phyloP scores from a whole-genome alignment of 108 stramenopile species.

The Cyclotella sp. region DNA sequence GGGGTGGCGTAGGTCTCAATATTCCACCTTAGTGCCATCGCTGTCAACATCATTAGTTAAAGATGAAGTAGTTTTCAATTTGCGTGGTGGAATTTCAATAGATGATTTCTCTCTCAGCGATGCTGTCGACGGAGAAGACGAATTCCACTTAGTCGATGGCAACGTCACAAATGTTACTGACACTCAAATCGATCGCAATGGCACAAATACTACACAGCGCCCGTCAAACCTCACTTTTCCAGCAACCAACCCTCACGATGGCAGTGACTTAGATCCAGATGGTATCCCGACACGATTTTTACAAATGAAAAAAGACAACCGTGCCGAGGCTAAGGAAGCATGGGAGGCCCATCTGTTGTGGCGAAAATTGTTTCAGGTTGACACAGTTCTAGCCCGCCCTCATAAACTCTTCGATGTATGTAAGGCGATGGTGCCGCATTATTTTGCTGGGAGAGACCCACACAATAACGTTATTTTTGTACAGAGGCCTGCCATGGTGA shows the following conservation, averaged over 20 bases:
- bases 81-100: slow-evolving; percentile 34
- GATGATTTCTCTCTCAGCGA: slow-evolving; percentile 1
- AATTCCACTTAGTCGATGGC: neutral
- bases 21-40: slow-evolving; percentile 4
- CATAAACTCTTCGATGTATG: slow-evolving; percentile 74
- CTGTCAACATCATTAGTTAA: too few relatives aligned
- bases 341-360: slow-evolving; percentile 61
- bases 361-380: slow-evolving; percentile 62
- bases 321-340: slow-evolving; percentile 61
- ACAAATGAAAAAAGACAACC: slow-evolving; percentile 67
- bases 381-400: slow-evolving; percentile 64
- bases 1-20: slow-evolving; percentile 19
- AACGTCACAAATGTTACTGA: neutral
- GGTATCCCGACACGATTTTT: slow-evolving; percentile 75
- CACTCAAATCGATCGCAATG: neutral
- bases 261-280: slow-evolving; percentile 69
- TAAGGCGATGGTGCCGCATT: slow-evolving; percentile 68
- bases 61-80: neutral
- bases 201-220: neutral
- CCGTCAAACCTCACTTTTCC: slow-evolving; percentile 41
- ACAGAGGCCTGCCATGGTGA: slow-evolving; percentile 61
- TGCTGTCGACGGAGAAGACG: neutral
- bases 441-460: slow-evolving; percentile 72
- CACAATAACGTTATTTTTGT: slow-evolving; percentile 63
- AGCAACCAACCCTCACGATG: slow-evolving; percentile 62